Evolutionary conservation across 1,284 basidiomycete genomes (phyloP), one percentile per base, ranked within the genome.

Genomic region (Cystobasidium slooffiae): DNA sequence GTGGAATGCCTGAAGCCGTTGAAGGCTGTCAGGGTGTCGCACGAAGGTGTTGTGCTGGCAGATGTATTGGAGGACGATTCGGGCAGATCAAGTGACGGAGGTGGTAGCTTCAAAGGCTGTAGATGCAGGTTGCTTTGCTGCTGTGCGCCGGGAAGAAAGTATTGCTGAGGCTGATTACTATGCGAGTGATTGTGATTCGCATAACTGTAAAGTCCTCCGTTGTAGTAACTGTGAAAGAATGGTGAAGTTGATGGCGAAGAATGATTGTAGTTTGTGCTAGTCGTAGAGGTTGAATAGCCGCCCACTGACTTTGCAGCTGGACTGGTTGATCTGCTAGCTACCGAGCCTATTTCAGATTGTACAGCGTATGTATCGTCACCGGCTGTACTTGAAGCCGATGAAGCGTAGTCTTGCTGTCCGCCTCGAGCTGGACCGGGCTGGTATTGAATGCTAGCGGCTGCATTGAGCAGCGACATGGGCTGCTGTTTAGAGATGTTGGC

Each of bases 241-340:
- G 64, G 64, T 41, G 64, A 66, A 16, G 51, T 66, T 20, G 64
- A 41, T 20, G 64, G 64, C 18, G 64, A 66, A 5, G 64, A 39
- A n/a, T 53, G 53, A 31, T 14, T 39, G 44, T 52, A 66, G 6
- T 6, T 43, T 24, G 46, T 20, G n/a, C 37, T 43, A 16, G 1
- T 31, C 31, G 31, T 31, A 31, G 22, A 9, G 18, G 22, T 9
- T 20, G 49, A 10, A 52, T 2, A 41, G 22, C 5, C 37, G 7
- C 64, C 51, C 2, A 20, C 51, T 24, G 64, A 53, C 16, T 55
- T 51, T 4, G 51, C 43, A 53, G 64, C 20, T n/a, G 64, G 64
- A 44, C 64, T 66, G 51, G 64, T 53, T 1, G 64, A 66, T 55
- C 64, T 66, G 37, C 64, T 66, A 16, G 64, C 64, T n/a, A 66